phyloP scores from a whole-genome alignment of 116 monocot genomes.

The Phalaenopsis hybrid region DNA sequence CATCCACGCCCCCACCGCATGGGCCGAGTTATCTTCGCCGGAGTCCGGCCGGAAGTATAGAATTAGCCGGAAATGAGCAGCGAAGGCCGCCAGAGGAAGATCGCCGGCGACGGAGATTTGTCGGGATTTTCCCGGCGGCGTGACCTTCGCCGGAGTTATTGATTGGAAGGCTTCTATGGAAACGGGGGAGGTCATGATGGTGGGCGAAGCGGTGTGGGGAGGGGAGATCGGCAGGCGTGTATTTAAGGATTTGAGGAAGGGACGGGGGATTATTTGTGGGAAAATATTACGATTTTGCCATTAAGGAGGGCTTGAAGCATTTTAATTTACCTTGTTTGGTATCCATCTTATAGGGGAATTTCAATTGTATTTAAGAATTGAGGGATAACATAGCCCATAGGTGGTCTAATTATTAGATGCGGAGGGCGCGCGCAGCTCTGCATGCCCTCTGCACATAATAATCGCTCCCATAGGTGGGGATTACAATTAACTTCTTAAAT shows the following conservation, averaged over 20 bases:
- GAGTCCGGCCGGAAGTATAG: constrained; percentile 28
- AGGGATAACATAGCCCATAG: too few species aligned
- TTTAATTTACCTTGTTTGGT: too few species aligned
- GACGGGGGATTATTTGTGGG: background rate
- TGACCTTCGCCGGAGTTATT: constrained; percentile 33
- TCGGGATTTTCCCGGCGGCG: constrained; percentile 20
- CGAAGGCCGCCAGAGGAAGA: constrained; percentile 13
- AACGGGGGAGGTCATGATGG: background rate
- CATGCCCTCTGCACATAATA: too few species aligned
- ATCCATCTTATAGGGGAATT: too few species aligned
- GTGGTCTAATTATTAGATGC: too few species aligned
- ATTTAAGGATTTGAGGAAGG: background rate
- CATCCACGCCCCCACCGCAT: constrained; percentile 31
- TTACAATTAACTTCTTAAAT: too few species aligned
- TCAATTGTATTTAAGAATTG: too few species aligned
- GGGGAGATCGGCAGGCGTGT: background rate
- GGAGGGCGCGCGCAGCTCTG: too few species aligned
- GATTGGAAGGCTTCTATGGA: constrained; percentile 47
- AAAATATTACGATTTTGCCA: too few species aligned
- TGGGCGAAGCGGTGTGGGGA: background rate
- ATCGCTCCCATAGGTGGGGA: too few species aligned
- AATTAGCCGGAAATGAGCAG: constrained; percentile 35
- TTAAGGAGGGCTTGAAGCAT: too few species aligned
- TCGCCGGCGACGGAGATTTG: constrained; percentile 8
- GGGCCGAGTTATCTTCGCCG: constrained; percentile 10